Conservation (phyloP, 2,329 filamentous ascomycete genomes). For the Fusarium mundagurra region DNA sequence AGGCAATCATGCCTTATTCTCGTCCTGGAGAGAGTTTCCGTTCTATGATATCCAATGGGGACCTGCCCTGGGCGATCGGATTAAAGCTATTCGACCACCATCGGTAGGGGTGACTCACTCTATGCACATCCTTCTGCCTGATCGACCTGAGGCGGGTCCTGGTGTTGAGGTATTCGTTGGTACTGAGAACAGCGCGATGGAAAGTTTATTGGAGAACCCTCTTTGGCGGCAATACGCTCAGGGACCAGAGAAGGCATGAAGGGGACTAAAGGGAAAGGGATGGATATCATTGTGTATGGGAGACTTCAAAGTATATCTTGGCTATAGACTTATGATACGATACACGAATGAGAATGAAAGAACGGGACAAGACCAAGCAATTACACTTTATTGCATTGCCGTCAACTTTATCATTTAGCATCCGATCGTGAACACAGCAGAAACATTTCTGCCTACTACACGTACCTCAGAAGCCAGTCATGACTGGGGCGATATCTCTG, state of each 20-base stretch:
- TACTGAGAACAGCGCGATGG: constrained; percentile 4
- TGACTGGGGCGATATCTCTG: not conserved
- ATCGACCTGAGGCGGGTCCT: not conserved
- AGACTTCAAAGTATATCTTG: no score
- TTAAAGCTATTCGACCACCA: constrained; percentile 1
- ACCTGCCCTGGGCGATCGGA: not conserved
- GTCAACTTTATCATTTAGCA: fast-evolving
- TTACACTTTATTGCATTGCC: not conserved
- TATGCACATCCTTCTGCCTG: constrained; percentile 1
- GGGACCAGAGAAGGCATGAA: not conserved
- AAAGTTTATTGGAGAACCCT: not conserved
- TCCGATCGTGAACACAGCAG: no score
- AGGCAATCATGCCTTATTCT: not conserved
- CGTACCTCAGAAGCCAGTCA: no score
- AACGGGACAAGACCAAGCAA: fast-evolving
- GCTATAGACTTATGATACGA: not conserved
- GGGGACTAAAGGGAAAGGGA: not conserved
- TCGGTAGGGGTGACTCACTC: constrained; percentile 9
- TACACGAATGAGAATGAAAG: not conserved
- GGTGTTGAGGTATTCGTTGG: constrained; percentile 6
- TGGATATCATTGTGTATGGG: not conserved
- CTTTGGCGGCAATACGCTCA: constrained; percentile 2
- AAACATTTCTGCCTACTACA: not conserved
- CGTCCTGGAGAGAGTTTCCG: constrained; percentile 13
- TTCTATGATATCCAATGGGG: constrained; percentile 22